A percentile compares a stretch with the other conserved stretches of the same genome.
Evolutionary conservation across 805 yeast species (phyloP).

Genomic region (Lipomyces yamanashiensis): DNA sequence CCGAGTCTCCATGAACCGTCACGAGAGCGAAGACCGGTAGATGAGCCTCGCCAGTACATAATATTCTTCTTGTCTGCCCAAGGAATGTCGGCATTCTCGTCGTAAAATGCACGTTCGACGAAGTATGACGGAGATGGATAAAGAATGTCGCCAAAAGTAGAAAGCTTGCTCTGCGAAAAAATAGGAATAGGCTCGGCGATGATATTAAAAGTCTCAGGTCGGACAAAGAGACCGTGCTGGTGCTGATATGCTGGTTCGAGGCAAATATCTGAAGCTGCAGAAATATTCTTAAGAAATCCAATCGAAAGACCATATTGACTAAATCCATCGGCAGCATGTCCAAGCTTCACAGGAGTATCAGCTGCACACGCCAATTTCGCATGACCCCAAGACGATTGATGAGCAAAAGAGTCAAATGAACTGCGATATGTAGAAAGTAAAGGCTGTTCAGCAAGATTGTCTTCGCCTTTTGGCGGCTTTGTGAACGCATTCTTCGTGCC

Average conservation of each 20-base stretch:
- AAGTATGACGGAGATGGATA: constrained; percentile 39
- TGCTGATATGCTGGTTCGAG: constrained; percentile 31
- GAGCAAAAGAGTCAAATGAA: constrained; percentile 24
- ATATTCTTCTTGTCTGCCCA: constrained; percentile 33
- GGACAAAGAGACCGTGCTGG: constrained; percentile 36
- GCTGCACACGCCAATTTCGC: constrained; percentile 28
- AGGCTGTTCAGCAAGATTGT: constrained; percentile 16
- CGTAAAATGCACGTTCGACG: constrained; percentile 27
- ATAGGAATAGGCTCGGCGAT: constrained; percentile 36
- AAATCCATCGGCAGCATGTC: constrained; percentile 12
- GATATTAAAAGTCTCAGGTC: constrained; percentile 35
- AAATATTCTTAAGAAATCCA: constrained; percentile 33
- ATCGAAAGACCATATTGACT: constrained; percentile 26
- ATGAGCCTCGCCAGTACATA: constrained; percentile 39
- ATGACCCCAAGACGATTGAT: constrained; percentile 34
- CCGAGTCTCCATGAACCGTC: constrained; percentile 34
- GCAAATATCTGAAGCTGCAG: constrained; percentile 38
- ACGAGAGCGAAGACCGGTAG: constrained; percentile 37
- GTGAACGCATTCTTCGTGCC: constrained; percentile 34
- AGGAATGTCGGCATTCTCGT: constrained; percentile 22
- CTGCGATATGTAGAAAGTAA: neutral
- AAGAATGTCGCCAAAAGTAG: constrained; percentile 36
- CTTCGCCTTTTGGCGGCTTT: constrained; percentile 14
- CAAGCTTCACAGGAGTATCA: constrained; percentile 22
- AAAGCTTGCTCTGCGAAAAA: constrained; percentile 37